A percentile compares a stretch with the other conserved stretches of the same genome.
Evolutionary conservation across 2,329 filamentous ascomycete species (phyloP).

Genomic region (Alternaria metachromatica): DNA sequence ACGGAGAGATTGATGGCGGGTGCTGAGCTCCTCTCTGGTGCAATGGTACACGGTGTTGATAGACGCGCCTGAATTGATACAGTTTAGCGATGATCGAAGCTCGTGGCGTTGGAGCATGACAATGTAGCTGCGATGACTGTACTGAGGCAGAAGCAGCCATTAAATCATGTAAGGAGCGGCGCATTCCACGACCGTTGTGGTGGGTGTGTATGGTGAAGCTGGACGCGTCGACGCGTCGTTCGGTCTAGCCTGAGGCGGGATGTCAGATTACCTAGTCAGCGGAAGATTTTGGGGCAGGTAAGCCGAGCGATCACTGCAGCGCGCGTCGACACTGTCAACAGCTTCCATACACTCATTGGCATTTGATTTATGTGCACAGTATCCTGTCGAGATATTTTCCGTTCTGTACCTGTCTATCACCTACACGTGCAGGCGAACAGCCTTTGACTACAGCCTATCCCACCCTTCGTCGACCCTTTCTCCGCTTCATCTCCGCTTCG

Average conservation of each 20-base stretch:
- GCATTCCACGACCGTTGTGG: not conserved
- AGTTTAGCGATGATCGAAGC: not conserved
- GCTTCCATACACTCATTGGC: not conserved
- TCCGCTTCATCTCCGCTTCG: not conserved
- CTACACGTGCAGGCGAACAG: not conserved
- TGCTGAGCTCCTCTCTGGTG: not conserved
- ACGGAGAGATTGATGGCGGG: not conserved
- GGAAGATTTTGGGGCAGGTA: not conserved
- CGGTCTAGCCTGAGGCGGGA: not conserved
- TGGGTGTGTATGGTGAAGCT: not conserved
- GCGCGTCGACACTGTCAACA: not conserved
- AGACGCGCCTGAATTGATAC: not conserved
- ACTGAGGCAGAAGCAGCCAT: not conserved
- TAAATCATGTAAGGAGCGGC: not conserved
- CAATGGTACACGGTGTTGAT: not conserved
- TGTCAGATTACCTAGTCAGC: not conserved
- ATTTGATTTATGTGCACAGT: not conserved
- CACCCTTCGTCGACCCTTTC: not conserved
- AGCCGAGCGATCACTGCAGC: not conserved
- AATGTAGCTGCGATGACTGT: not conserved
- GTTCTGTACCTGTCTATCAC: not conserved
- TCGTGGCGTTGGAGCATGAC: not conserved
- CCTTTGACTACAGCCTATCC: not conserved
- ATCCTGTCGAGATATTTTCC: not conserved
- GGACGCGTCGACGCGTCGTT: not conserved